Evolutionary conservation across 164 flowering plant genomes (phyloP).

Genomic region (Buxus sempervirens): DNA sequence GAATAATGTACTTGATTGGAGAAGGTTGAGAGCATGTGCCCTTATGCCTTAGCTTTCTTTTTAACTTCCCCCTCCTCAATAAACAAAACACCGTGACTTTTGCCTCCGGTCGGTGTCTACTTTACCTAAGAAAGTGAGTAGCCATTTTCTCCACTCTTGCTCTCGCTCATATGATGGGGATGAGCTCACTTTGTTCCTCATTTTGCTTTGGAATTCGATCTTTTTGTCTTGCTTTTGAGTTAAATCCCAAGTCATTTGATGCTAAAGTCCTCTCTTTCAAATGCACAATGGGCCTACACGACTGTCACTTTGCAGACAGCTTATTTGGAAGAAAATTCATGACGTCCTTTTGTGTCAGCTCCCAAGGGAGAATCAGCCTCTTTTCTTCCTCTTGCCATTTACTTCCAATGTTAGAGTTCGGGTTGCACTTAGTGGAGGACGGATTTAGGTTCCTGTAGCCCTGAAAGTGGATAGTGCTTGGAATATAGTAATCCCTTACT

Average conservation of each 20-base stretch:
- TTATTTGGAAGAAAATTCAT: background rate
- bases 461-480: too few relatives aligned
- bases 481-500: too few relatives aligned
- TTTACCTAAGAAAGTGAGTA: background rate
- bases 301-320: slow-evolving; percentile 19
- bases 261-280: background rate
- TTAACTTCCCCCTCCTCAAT: background rate
- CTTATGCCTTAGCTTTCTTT: background rate
- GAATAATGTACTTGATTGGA: background rate
- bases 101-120: slow-evolving; percentile 11
- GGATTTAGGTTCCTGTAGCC: too few relatives aligned
- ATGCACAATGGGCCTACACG: slow-evolving; percentile 17
- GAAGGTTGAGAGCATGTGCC: background rate
- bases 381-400: slow-evolving; percentile 12
- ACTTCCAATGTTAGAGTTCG: background rate
- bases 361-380: slow-evolving; percentile 10
- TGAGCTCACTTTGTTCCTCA: background rate
- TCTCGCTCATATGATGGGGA: background rate
- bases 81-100: slow-evolving; percentile 8
- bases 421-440: too few relatives aligned
- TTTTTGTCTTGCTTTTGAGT: slow-evolving; percentile 16
- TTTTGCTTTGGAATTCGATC: background rate
- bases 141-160: background rate
- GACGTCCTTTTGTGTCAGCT: slow-evolving; percentile 11
- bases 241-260: background rate